Base-by-base conservation (phyloP, 2,329 filamentous ascomycete genomes). In the Trichoderma citrinoviride region DNA sequence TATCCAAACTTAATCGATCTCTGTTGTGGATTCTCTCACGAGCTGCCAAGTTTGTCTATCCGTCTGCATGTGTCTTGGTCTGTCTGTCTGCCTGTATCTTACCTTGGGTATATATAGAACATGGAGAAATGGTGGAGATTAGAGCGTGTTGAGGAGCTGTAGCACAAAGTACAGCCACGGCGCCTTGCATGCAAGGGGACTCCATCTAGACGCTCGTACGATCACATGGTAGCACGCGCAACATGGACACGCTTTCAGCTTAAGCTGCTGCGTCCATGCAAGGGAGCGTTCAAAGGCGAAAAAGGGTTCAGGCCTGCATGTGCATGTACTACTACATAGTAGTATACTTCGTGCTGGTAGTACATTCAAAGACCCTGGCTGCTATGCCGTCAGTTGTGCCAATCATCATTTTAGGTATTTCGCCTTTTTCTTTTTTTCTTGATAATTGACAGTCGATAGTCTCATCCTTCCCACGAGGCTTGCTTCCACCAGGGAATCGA, bases 361-460 rank as follows among this genome's bases (percentile, higher is more conserved):
- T 41, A n/a, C n/a, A 8, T 46, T n/a, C 23, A 33, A 21, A 47
- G 55, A 44, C 33, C 53, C 50, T 54, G 14, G 15, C 14, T 29
- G 27, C n/a, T 19, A 23, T 43, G 43, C 29, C 8, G 8, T 37
- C 23, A 21, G 23, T 29, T 37, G 55, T 47, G 44, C 33, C 44
- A 41, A 25, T 60, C 17, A 6, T 40, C 3, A n/a, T n/a, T n/a
- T n/a, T n/a, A n/a, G n/a, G n/a, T 41, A 7, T 10, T 15, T 47
- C 47, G 15, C 19, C 23, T 37, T 27, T 37, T 23, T 58, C 23
- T 54, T n/a, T 19, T n/a, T 55, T 53, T 52, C 10, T 10, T 5
- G 27, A 56, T 49, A 63, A 21, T 56, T 52, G 52, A 63, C 56
- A 63, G 61, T 56, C 61, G 52, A 63, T 63, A 63, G 61, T 56